Percentiles rank a stretch among this genome's conserved stretches.
These are phyloP conservation scores for Penstemon newberryi DNA, from an alignment of 257 asterid genomes.

Conservation along the genomic window DNA sequence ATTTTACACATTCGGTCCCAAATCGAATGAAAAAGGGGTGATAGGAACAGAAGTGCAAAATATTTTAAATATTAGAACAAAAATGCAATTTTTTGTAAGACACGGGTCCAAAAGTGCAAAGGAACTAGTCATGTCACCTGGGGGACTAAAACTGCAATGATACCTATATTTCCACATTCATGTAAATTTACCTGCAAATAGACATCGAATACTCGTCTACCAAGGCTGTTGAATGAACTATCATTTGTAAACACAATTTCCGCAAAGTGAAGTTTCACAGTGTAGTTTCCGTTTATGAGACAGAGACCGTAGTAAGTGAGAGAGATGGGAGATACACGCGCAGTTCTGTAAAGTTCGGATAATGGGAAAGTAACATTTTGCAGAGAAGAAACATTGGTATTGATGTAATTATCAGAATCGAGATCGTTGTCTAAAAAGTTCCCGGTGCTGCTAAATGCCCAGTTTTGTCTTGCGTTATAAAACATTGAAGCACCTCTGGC, in stretches of 20 bases:
- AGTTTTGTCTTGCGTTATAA: constrained; percentile 44
- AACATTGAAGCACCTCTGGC: constrained; percentile 77
- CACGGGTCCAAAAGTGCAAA: neutral
- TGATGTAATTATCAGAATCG: constrained; percentile 60
- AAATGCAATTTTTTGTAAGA: too few species aligned
- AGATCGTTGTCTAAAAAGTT: constrained; percentile 73
- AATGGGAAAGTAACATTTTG: constrained; percentile 34
- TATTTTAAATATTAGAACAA: neutral
- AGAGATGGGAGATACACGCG: constrained; percentile 81
- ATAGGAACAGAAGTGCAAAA: neutral
- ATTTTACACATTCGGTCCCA: too few species aligned
- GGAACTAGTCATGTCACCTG: neutral
- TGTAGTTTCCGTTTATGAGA: constrained; percentile 78
- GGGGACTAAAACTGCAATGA: neutral
- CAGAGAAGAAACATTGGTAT: constrained; percentile 43
- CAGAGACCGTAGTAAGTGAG: constrained; percentile 88
- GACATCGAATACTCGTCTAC: constrained; percentile 81
- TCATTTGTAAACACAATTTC: constrained; percentile 77
- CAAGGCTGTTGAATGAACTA: constrained; percentile 65
- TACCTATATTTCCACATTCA: neutral
- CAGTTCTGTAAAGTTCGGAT: constrained; percentile 57
- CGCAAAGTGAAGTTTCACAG: constrained; percentile 80
- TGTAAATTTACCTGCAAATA: constrained; percentile 68
- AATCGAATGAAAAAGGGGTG: too few species aligned
- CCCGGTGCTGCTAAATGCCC: constrained; percentile 98